Evolutionary conservation across 176 grass and related monocot genomes (phyloP).

Genomic region (Zea mays): DNA sequence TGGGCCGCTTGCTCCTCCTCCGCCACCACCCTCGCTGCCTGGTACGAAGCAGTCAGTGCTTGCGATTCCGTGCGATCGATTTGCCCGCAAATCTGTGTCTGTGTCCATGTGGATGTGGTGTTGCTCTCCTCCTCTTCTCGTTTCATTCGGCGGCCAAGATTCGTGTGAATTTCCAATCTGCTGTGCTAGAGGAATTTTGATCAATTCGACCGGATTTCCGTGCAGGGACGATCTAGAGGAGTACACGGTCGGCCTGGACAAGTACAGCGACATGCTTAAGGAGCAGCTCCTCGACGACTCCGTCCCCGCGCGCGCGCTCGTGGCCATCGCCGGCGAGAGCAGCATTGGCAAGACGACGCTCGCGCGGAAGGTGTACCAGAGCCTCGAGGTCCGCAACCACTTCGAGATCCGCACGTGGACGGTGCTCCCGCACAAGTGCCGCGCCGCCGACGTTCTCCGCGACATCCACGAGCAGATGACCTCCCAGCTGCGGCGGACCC

Average conservation of each 20-base stretch:
- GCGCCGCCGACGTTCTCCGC: conserved; percentile 30
- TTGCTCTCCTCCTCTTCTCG: not conserved
- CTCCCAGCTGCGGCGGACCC: conserved; percentile 12
- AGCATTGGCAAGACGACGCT: conserved; percentile 55
- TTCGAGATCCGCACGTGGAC: conserved; percentile 58
- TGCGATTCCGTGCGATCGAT: not conserved
- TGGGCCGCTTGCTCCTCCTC: conserved; percentile 19
- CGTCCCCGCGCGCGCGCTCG: conserved; percentile 28
- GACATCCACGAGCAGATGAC: conserved; percentile 41
- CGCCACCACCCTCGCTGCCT: conserved; percentile 40
- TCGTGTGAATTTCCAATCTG: not conserved
- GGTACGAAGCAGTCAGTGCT: not conserved
- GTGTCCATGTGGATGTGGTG: not conserved
- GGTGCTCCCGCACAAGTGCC: conserved; percentile 42
- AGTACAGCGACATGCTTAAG: conserved; percentile 37
- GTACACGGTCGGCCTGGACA: conserved; percentile 43
- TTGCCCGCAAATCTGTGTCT: too few species aligned
- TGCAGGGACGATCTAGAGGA: conserved; percentile 54
- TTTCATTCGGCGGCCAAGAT: not conserved
- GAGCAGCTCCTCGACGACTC: conserved; percentile 40
- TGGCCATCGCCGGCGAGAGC: conserved; percentile 52
- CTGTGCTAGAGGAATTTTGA: not conserved
- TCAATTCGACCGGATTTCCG: not conserved
- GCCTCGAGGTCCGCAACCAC: conserved; percentile 47
- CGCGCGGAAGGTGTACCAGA: conserved; percentile 47